Conservation (phyloP, 2,329 filamentous ascomycete genomes). For the Scedosporium apiospermum region DNA sequence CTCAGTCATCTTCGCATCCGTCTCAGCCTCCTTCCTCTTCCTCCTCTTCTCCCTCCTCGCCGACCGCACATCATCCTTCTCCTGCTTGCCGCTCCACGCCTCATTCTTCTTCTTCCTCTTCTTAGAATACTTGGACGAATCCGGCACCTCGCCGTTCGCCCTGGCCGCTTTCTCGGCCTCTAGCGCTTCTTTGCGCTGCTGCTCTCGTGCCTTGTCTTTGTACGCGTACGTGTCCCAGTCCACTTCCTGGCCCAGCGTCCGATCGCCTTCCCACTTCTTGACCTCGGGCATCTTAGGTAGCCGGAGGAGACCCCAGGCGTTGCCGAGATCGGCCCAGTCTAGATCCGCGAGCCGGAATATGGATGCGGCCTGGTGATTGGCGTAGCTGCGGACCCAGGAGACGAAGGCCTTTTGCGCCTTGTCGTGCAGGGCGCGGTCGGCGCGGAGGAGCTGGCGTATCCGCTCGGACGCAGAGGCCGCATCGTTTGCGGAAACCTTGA, state of each 20-base stretch:
- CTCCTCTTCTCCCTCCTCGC: slow-evolving; percentile 55
- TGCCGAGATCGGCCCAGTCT: slow-evolving; percentile 74
- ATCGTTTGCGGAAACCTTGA: slow-evolving; percentile 52
- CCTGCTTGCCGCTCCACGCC: slow-evolving; percentile 65
- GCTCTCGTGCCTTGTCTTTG: slow-evolving; percentile 62
- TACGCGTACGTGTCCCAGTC: slow-evolving; percentile 62
- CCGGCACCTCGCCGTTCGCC: slow-evolving; percentile 22
- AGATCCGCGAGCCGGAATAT: slow-evolving; percentile 80
- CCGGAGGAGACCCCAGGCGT: slow-evolving; percentile 76
- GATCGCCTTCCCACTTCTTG: slow-evolving; percentile 62
- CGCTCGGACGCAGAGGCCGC: slow-evolving; percentile 44
- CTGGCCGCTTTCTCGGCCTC: slow-evolving; percentile 34
- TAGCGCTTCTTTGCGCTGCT: slow-evolving; percentile 49
- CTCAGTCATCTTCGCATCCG: slow-evolving; percentile 56
- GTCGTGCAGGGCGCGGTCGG: slow-evolving; percentile 59
- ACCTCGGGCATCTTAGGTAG: slow-evolving; percentile 93
- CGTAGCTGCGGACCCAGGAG: slow-evolving; percentile 85
- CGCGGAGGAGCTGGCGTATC: slow-evolving; percentile 49
- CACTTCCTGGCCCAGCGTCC: slow-evolving; percentile 49
- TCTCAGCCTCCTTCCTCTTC: slow-evolving; percentile 54
- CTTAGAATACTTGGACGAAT: slow-evolving; percentile 32
- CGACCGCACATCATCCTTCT: slow-evolving; percentile 53
- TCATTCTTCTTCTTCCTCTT: slow-evolving; percentile 54
- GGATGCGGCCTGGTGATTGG: slow-evolving; percentile 79
- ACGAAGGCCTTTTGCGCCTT: slow-evolving; percentile 89